Base-by-base conservation (phyloP, 805 yeast species). In the Starmerella bombi region DNA sequence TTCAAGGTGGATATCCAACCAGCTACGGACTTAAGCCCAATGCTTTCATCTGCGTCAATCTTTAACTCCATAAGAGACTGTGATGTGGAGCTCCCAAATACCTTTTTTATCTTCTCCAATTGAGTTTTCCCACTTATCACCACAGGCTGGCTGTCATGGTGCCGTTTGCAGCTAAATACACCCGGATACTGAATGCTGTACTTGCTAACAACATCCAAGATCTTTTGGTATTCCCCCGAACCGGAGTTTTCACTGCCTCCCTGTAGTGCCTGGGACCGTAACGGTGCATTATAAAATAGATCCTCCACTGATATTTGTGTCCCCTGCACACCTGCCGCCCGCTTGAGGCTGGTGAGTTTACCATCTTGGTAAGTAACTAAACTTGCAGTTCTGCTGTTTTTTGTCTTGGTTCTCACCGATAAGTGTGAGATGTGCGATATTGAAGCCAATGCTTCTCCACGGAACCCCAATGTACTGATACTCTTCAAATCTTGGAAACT, bases 401-500 rank as follows among this genome's bases (percentile, higher is more conserved):
- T 53, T 0, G 80, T 74, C 59, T 81, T 85, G 0, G 96, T 82
- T 1, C 77, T 69, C 5, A 91, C 93, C 0, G 83, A 69, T 1
- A 91, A 63, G 43, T 85, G 78, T 0, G 96, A 70, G 17, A 91
- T 78, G 54, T 88, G 95, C 0, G 95, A 84, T 6, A 91, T 86
- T 55, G 91, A 77, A 1, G 97, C 95, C 36, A 91, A 64, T 0
- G 98, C 98, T 59, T 91, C 98, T 14, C 98, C 98, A 41, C 98
- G 68, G 57, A 91, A 91, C 4, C 98, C 98, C 58, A 84, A 84
- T 0, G 97, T 86, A 18, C 71, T 63, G 19, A 91, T 72, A 3
- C 67, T 58, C 37, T 65, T 63, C 43, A 91, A 67, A 57, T 91
- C 98, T 37, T 81, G 88, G 56, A 80, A 88, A 7, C 61, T 66